These are phyloP conservation scores for Orbilia brochopaga DNA, from an alignment of 2,329 filamentous ascomycete genomes.

Conservation along the genomic window DNA sequence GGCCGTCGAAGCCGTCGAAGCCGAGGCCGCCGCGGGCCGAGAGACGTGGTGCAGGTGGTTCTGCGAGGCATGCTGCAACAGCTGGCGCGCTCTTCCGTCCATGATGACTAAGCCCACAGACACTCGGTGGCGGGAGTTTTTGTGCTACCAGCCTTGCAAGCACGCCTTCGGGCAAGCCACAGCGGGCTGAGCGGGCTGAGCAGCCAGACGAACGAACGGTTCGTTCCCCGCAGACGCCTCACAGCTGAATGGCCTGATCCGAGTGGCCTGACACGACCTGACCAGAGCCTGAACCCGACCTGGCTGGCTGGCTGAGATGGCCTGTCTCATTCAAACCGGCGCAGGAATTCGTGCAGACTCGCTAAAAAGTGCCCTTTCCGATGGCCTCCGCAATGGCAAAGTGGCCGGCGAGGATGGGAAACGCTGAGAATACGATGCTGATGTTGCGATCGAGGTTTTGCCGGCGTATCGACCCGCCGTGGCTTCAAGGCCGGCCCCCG, in stretches of 20 bases:
- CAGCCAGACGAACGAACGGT: too few relatives aligned
- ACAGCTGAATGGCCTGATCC: neutral
- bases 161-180: too few relatives aligned
- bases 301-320: too few relatives aligned
- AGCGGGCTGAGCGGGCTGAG: too few relatives aligned
- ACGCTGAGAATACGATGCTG: conserved; percentile 18
- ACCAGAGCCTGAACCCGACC: neutral
- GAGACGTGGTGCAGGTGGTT: conserved; percentile 5
- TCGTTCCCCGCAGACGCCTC: conserved; percentile 3
- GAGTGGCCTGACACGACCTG: conserved; percentile 14
- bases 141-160: too few relatives aligned
- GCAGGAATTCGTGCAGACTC: conserved; percentile 17
- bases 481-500: neutral
- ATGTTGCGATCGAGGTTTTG: conserved; percentile 30
- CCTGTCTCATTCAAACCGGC: neutral
- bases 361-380: conserved; percentile 13
- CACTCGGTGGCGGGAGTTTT: too few relatives aligned
- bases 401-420: conserved; percentile 5
- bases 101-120: too few relatives aligned
- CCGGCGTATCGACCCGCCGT: conserved; percentile 17
- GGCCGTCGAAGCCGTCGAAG: conserved; percentile 19
- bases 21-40: conserved; percentile 27
- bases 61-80: conserved; percentile 13
- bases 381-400: conserved; percentile 17
- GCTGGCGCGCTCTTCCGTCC: conserved; percentile 20